phyloP scores from a whole-genome alignment of 2,329 filamentous ascomycete genomes.

The Dothiorella sarmentorum region DNA sequence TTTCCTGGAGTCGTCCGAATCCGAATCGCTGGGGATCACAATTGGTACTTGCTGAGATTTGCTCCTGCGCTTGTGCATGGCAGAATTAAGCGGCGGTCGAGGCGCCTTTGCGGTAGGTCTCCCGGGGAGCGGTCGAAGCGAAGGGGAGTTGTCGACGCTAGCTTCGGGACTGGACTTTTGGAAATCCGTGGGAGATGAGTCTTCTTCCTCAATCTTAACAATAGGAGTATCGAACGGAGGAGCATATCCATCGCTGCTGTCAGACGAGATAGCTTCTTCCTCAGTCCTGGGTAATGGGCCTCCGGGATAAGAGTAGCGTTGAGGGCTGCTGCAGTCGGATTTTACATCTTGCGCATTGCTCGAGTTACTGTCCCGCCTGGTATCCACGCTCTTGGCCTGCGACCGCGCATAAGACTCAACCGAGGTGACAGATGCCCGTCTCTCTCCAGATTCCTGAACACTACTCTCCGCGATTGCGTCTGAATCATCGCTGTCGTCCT shows the following conservation, averaged over 20 bases:
- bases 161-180: conserved; percentile 18
- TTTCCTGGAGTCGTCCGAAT: conserved; percentile 12
- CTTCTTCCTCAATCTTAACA: neutral
- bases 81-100: conserved; percentile 42
- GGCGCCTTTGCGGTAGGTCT: conserved; percentile 27
- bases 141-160: conserved; percentile 35
- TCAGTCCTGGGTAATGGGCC: neutral
- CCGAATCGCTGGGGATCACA: neutral
- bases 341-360: neutral
- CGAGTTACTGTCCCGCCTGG: conserved; percentile 18
- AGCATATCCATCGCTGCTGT: neutral
- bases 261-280: neutral
- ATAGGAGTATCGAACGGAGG: neutral
- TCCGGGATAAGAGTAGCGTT: neutral
- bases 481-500: conserved; percentile 7
- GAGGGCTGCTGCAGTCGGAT: conserved; percentile 3
- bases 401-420: conserved; percentile 32
- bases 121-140: conserved; percentile 28
- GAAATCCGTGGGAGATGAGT: neutral
- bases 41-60: conserved; percentile 2
- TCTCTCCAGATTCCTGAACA: conserved; percentile 17
- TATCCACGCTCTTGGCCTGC: conserved; percentile 28
- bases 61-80: conserved; percentile 38
- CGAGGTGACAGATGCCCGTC: conserved; percentile 33
- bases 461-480: conserved; percentile 5